Evolutionary conservation across 768 basidiomycete genomes (phyloP).

Genomic region (Leccinum incarnatum): DNA sequence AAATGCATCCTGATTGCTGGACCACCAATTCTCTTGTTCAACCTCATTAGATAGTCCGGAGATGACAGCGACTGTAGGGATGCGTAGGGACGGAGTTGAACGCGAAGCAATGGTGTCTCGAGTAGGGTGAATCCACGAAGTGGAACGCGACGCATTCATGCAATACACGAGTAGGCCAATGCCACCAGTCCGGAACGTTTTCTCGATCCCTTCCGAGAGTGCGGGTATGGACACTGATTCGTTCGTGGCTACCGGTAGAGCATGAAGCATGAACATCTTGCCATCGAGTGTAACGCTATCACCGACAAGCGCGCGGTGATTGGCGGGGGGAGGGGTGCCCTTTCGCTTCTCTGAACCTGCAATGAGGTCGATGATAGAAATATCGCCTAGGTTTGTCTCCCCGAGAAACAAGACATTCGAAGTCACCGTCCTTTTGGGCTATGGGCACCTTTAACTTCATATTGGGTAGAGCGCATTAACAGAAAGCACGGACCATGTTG

Average conservation of each 20-base stretch:
- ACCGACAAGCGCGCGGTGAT: background rate
- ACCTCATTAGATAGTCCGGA: constrained; percentile 7
- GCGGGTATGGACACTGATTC: background rate
- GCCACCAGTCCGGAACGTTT: constrained; percentile 7
- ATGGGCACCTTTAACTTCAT: constrained; percentile 3
- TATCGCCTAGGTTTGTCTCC: constrained; percentile 18
- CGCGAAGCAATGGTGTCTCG: constrained; percentile 9
- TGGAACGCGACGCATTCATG: constrained; percentile 14
- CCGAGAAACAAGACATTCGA: constrained; percentile 22
- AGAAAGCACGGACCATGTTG: constrained; percentile 11
- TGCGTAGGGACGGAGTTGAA: background rate
- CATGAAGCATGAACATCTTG: constrained; percentile 16
- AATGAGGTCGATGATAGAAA: constrained; percentile 21
- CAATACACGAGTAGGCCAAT: constrained; percentile 22
- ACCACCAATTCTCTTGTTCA: constrained; percentile 23
- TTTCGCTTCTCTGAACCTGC: constrained; percentile 6
- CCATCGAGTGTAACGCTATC: constrained; percentile 14
- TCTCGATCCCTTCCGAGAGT: constrained; percentile 4
- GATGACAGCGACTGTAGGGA: constrained; percentile 20
- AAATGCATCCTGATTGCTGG: constrained; percentile 2
- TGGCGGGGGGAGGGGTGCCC: background rate
- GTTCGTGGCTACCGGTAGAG: background rate
- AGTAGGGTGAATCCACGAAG: constrained; percentile 12
- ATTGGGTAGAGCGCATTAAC: background rate
- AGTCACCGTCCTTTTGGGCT: constrained; percentile 8